These are phyloP conservation scores for Raphanus raphanistrum DNA, from an alignment of 345 rosid genomes.

Conservation along the genomic window DNA sequence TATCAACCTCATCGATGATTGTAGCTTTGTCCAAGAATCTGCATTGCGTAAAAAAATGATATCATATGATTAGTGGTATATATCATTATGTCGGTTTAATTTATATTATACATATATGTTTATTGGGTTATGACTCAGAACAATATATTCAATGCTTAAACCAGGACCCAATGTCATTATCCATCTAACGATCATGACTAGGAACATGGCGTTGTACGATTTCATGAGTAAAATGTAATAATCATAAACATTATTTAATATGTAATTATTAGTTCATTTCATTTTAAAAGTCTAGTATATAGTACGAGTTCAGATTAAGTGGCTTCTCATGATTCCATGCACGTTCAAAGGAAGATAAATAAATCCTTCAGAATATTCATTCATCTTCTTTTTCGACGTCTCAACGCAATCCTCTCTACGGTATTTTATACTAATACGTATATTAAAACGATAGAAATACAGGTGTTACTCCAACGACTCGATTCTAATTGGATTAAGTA, in stretches of 20 bases:
- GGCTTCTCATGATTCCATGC: slow-evolving; percentile 26
- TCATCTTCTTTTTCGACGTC: not conserved
- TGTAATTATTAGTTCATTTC: not conserved
- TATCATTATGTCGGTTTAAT: not conserved
- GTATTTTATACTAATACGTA: not conserved
- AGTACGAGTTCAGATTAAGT: slow-evolving; percentile 5
- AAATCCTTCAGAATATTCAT: not conserved
- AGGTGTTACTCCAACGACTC: slow-evolving; percentile 19
- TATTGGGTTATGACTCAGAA: slow-evolving; percentile 3
- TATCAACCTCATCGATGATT: slow-evolving; percentile 59
- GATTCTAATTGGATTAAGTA: slow-evolving; percentile 7
- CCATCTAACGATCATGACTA: not conserved
- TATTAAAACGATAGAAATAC: not conserved
- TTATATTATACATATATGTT: not conserved
- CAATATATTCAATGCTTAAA: not conserved
- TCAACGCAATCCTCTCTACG: not conserved
- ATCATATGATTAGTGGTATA: not conserved
- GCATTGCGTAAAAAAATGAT: slow-evolving; percentile 17
- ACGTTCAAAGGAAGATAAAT: slow-evolving; percentile 9
- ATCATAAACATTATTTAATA: slow-evolving; percentile 2
- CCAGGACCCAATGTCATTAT: not conserved
- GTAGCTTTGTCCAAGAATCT: slow-evolving; percentile 84
- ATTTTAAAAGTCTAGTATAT: not conserved
- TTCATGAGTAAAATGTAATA: not conserved
- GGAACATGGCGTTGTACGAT: slow-evolving; percentile 19